These are phyloP conservation scores for Rhizoctonia solani DNA, from an alignment of 1,284 basidiomycete species.

Conservation along the genomic window DNA sequence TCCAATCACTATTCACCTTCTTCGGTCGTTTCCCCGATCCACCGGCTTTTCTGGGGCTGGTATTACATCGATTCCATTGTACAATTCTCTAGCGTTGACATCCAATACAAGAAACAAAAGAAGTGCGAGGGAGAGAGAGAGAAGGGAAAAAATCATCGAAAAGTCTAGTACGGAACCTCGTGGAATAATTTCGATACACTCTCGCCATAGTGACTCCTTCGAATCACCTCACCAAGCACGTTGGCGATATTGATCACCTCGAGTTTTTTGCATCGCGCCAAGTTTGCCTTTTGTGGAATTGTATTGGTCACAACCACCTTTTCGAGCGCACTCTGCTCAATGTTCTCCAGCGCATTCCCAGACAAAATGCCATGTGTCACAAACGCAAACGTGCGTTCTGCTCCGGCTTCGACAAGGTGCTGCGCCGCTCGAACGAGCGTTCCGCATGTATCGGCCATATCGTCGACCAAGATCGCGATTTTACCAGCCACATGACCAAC, in stretches of 20 bases:
- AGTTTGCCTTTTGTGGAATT: slow-evolving; percentile 86
- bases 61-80: too few relatives aligned
- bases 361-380: slow-evolving; percentile 98
- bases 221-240: slow-evolving; percentile 95
- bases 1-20: too few relatives aligned
- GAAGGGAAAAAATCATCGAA: too few relatives aligned
- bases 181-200: slow-evolving; percentile 68
- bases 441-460: slow-evolving; percentile 99
- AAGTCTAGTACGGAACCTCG: slow-evolving; percentile 82
- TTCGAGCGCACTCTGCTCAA: slow-evolving; percentile 79
- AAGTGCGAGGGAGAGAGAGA: too few relatives aligned
- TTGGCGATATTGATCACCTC: slow-evolving; percentile 96
- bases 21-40: too few relatives aligned
- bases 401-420: slow-evolving; percentile 90
- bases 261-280: slow-evolving; percentile 78
- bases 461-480: slow-evolving; percentile 96
- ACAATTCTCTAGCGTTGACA: too few relatives aligned
- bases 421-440: slow-evolving; percentile 92
- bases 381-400: slow-evolving; percentile 83
- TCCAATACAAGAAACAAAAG: too few relatives aligned
- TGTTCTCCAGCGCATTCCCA: slow-evolving; percentile 79
- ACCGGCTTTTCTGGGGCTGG: too few relatives aligned
- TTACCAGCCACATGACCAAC: slow-evolving; percentile 95
- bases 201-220: slow-evolving; percentile 83
- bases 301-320: slow-evolving; percentile 99